Evolutionary conservation across 495 filamentous ascomycete genomes (phyloP).

Genomic region (Daldinia childiae): DNA sequence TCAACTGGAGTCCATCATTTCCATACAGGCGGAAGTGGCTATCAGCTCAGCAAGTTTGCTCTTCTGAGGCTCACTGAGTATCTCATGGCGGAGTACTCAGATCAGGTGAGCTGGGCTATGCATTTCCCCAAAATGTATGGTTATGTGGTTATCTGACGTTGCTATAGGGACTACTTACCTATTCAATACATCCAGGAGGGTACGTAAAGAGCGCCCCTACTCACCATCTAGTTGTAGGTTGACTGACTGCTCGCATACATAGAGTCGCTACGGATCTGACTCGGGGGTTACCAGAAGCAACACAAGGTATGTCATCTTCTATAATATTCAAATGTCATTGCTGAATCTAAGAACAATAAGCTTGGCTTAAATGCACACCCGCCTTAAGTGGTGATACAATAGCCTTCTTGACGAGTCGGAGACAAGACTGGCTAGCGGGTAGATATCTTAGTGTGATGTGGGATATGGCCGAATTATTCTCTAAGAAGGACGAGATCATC

Average conservation of each 20-base stretch:
- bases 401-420: conserved; percentile 57
- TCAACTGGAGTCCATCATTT: conserved; percentile 53
- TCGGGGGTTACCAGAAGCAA: conserved; percentile 23
- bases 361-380: conserved; percentile 48
- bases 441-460: conserved; percentile 57
- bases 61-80: conserved; percentile 59
- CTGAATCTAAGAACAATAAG: conserved; percentile 5
- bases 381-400: conserved; percentile 58
- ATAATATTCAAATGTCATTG: not conserved
- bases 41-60: conserved; percentile 59
- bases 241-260: conserved; percentile 1
- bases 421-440: conserved; percentile 60
- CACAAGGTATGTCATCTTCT: conserved; percentile 19
- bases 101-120: conserved; percentile 26
- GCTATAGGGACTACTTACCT: conserved; percentile 53
- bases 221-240: not conserved
- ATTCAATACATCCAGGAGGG: conserved; percentile 59
- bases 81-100: conserved; percentile 53
- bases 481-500: conserved; percentile 57
- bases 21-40: conserved; percentile 47
- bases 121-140: not conserved
- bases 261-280: conserved; percentile 33
- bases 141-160: not conserved
- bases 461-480: conserved; percentile 60
- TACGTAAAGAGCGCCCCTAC: conserved; percentile 37